Evolutionary conservation across 805 yeast species (phyloP), one percentile per base, ranked within the genome.

Genomic region (Wickerhamiella vanderwaltii): DNA sequence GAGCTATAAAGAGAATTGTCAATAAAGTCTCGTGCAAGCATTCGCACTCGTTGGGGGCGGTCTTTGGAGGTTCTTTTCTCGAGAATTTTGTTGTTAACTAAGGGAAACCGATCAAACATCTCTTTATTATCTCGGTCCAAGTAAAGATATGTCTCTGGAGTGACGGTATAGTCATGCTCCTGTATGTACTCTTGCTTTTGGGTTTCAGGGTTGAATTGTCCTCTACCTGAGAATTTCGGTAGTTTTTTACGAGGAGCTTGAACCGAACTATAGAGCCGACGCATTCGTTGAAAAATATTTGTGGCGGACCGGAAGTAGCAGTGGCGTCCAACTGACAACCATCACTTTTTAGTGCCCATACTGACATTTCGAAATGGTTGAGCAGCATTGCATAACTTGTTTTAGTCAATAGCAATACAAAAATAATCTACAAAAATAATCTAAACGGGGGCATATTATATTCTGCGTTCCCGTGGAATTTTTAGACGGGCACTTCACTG

Each of bases 311-410:
- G 25, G 26, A 23, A 11, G 26, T 11, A 23, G 86, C 96, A 57
- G 88, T 73, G 6, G 86, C 79, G 41, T 94, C 80, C 56, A 84
- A 91, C 63, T 91, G 98, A 17, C 97, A 98, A 47, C 99, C 99
- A 35, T 91, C 91, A n/a, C 94, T n/a, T n/a, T n/a, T n/a, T n/a
- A n/a, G n/a, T n/a, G n/a, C n/a, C n/a, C n/a, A n/a, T n/a, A n/a
- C n/a, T n/a, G n/a, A n/a, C n/a, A n/a, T n/a, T n/a, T n/a, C n/a
- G n/a, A n/a, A n/a, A n/a, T n/a, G n/a, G n/a, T n/a, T n/a, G n/a
- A n/a, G n/a, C n/a, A n/a, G n/a, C n/a, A n/a, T n/a, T n/a, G n/a
- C n/a, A n/a, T n/a, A n/a, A n/a, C n/a, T n/a, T n/a, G n/a, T n/a
- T n/a, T n/a, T n/a, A n/a, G n/a, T n/a, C n/a, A n/a, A n/a, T n/a